Base-by-base conservation (phyloP, 2,329 filamentous ascomycete genomes). In the Juglanconis oblonga region DNA sequence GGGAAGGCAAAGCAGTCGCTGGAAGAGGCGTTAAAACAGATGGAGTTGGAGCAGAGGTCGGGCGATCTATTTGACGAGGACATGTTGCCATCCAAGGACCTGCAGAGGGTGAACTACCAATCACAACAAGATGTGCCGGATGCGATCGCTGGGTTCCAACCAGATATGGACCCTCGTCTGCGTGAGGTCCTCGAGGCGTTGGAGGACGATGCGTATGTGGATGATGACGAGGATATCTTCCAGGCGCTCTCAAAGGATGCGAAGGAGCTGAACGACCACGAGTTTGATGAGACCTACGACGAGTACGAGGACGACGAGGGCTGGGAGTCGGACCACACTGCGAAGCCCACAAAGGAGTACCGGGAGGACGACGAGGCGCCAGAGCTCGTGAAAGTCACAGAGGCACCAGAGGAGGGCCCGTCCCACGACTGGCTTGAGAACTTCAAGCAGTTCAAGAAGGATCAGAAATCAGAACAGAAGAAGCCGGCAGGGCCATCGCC, bases 241-340 rank as follows among this genome's bases (percentile, higher is more conserved):
- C 85, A 78, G 58, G 73, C 73, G 58, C 69, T 79, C 14, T 72
- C 80, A 35, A 76, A 77, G 59, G 76, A 76, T 38, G 72, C 76
- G 7, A 74, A 81, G 67, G 80, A 78, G 70, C 79, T 84, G 72
- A 79, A 79, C n/a, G 80, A 87, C 36, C 83, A 87, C 50, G 92
- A 96, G 64, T 98, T 94, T 72, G 89, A 95, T 47, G 85, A 85
- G 59, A 78, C 79, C 2, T 83, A 82, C 62, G 81, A 84, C 42
- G 80, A 81, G 10, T 61, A 83, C 13, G 81, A 81, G 7, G 86
- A 89, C 5, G 92, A 94, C 55, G 89, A 90, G 1, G 95, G 94
- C 5, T 99, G 93, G 93, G 93, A 97, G 75, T 96, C 92, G 7
- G 95, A 99, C 73, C 88, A 87, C 67, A 99, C 95, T 0, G 92